Evolutionary conservation across 768 basidiomycete species (phyloP).

Genomic region (Tulasnella sp.): DNA sequence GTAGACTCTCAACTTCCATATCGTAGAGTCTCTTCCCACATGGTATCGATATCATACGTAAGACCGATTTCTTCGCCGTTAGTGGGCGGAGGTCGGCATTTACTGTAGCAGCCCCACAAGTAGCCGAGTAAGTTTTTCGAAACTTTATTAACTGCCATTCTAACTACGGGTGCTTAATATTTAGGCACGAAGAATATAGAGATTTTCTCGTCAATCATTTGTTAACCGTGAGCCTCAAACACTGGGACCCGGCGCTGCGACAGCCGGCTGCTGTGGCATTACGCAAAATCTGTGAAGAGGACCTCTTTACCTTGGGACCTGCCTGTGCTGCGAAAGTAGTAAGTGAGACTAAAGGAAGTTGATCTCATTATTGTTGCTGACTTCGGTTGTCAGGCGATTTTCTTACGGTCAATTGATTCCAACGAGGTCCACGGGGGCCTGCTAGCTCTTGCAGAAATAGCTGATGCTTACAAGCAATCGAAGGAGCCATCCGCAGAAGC

Average conservation of each 20-base stretch:
- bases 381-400: neutral
- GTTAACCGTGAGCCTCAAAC: constrained; percentile 66
- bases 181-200: constrained; percentile 76
- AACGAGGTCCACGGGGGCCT: constrained; percentile 73
- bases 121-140: constrained; percentile 67
- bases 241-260: constrained; percentile 86
- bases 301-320: constrained; percentile 54
- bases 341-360: constrained; percentile 33
- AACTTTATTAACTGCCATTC: constrained; percentile 26
- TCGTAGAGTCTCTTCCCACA: constrained; percentile 80
- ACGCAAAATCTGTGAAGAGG: constrained; percentile 59
- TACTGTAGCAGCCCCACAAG: constrained; percentile 75
- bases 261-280: constrained; percentile 73
- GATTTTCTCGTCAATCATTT: constrained; percentile 66
- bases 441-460: constrained; percentile 68
- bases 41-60: constrained; percentile 87
- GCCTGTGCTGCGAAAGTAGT: constrained; percentile 53
- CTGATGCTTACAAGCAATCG: constrained; percentile 50
- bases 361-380: neutral
- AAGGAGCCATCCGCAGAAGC: neutral
- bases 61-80: constrained; percentile 94
- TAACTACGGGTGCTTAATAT: constrained; percentile 24
- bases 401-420: constrained; percentile 29
- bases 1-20: neutral
- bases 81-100: constrained; percentile 82